A percentile compares a stretch with the other conserved stretches of the same genome.
phyloP scores from a whole-genome alignment of 2,329 filamentous ascomycete species.

The Samsoniella hepiali region DNA sequence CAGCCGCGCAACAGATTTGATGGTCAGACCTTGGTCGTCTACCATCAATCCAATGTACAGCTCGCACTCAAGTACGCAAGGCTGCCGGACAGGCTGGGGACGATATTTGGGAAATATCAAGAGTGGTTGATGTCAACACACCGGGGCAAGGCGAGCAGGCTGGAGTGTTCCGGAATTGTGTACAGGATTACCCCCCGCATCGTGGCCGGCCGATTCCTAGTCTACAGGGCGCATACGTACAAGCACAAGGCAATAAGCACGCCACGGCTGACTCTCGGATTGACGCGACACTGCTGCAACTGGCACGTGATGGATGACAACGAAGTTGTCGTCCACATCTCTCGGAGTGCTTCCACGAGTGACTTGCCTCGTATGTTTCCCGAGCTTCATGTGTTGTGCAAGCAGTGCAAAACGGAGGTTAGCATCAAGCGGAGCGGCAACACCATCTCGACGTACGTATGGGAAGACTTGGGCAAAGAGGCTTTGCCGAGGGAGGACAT shows the following conservation, averaged over 20 bases:
- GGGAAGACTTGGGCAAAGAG: background rate
- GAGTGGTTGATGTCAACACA: background rate
- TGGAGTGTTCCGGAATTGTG: background rate
- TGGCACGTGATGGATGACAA: too few relatives aligned
- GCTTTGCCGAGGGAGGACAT: too few relatives aligned
- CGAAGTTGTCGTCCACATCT: too few relatives aligned
- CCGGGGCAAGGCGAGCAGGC: too few relatives aligned
- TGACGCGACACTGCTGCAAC: background rate
- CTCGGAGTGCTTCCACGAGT: too few relatives aligned
- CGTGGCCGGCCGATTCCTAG: background rate
- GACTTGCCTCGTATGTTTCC: background rate
- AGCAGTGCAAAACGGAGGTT: background rate
- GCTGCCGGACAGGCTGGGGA: background rate
- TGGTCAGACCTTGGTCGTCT: background rate
- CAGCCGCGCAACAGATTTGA: background rate
- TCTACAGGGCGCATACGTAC: background rate
- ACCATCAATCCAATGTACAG: background rate
- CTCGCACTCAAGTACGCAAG: background rate
- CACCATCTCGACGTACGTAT: background rate
- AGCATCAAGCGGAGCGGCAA: background rate
- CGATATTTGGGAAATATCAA: background rate
- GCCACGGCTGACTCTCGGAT: background rate
- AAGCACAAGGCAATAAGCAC: background rate
- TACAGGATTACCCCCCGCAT: background rate
- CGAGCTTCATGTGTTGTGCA: background rate